These are phyloP conservation scores for Nepenthes mirabilis DNA, from an alignment of 148 eudicot genomes.

Conservation along the genomic window DNA sequence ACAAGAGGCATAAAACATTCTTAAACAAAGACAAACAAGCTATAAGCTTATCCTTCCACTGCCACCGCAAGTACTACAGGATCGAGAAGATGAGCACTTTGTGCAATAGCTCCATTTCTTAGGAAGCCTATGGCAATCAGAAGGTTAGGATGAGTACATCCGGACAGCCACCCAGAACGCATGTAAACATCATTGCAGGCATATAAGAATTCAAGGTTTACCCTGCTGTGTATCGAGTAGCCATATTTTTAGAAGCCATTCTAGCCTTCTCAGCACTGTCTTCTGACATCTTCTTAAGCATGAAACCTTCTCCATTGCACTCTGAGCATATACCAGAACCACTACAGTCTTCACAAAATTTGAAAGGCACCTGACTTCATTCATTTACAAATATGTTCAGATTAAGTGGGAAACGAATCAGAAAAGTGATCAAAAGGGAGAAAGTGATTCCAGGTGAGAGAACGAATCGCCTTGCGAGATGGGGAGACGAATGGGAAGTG, in stretches of 20 bases:
- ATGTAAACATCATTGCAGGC: not conserved
- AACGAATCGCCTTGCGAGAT: not conserved
- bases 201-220: slow-evolving; percentile 6
- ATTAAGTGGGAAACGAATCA: not conserved
- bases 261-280: slow-evolving; percentile 69
- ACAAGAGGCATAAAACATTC: too few species aligned
- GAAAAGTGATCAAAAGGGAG: not conserved
- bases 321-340: slow-evolving; percentile 91
- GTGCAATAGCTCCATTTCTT: slow-evolving; percentile 98
- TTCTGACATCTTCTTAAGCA: slow-evolving; percentile 59
- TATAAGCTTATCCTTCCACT: slow-evolving; percentile 52
- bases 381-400: slow-evolving; percentile 7
- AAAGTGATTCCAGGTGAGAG: not conserved
- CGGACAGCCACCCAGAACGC: not conserved
- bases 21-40: not conserved
- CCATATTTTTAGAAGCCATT: slow-evolving; percentile 48
- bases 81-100: slow-evolving; percentile 74
- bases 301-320: slow-evolving; percentile 95
- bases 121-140: slow-evolving; percentile 58
- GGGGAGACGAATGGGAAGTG: not conserved
- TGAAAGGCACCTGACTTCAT: slow-evolving; percentile 44
- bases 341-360: slow-evolving; percentile 67
- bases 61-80: slow-evolving; percentile 73
- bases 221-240: slow-evolving; percentile 97
- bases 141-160: not conserved